Percentiles rank a stretch among this genome's conserved stretches.
These are phyloP conservation scores for Colletotrichum lindemuthianum DNA, from an alignment of 2,329 filamentous ascomycete genomes.

Conservation along the genomic window DNA sequence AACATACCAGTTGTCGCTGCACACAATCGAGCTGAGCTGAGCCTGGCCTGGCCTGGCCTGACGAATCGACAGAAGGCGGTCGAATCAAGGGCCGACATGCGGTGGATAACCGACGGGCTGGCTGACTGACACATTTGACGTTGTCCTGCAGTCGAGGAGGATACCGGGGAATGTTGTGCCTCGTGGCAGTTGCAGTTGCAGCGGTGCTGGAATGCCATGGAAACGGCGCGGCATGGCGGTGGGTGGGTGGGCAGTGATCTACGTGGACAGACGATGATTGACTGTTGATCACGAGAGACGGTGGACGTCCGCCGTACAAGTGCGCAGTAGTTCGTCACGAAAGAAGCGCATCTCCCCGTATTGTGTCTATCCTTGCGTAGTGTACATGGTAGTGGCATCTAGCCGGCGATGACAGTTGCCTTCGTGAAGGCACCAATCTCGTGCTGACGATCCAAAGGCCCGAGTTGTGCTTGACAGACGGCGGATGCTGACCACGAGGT, in stretches of 20 bases:
- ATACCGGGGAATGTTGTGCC: conserved; percentile 17
- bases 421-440: conserved; percentile 14
- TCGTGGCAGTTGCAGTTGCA: conserved; percentile 17
- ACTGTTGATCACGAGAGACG: conserved; percentile 2
- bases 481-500: conserved; percentile 9
- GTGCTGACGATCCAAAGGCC: conserved; percentile 11
- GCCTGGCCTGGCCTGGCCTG: no score
- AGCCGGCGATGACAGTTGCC: no score
- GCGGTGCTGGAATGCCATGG: conserved; percentile 20
- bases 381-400: no score
- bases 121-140: conserved; percentile 23
- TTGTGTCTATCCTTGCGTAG: no score
- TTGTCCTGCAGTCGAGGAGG: neutral
- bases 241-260: no score
- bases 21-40: neutral
- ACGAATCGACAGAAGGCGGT: no score
- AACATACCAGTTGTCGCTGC: no score
- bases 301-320: conserved; percentile 20
- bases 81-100: no score
- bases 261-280: no score
- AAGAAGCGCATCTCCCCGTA: no score
- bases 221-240: conserved; percentile 19
- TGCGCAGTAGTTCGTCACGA: no score
- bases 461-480: neutral
- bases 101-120: neutral